Conservation (phyloP, 257 asterid species). For the Solanum pinnatisectum region DNA sequence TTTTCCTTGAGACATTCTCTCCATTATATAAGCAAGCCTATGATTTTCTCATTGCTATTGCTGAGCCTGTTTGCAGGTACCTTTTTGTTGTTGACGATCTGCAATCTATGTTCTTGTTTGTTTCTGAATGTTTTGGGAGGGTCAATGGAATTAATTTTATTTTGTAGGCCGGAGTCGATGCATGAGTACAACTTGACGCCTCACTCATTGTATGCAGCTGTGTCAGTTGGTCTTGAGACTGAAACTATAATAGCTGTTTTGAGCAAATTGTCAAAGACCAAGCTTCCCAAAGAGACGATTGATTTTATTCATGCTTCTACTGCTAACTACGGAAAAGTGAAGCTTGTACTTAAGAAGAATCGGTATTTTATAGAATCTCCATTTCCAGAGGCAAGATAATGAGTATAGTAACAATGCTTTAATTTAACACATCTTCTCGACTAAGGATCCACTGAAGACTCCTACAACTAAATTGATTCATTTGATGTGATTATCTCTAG, state of each 20-base stretch:
- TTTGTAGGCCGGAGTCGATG: constrained; percentile 92
- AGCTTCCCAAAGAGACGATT: constrained; percentile 93
- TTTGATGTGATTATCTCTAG: constrained; percentile 27
- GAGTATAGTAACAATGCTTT: background rate
- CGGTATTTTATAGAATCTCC: constrained; percentile 88
- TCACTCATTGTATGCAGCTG: constrained; percentile 90
- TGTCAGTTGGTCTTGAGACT: constrained; percentile 96
- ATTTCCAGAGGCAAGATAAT: constrained; percentile 73
- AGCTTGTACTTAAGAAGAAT: constrained; percentile 94
- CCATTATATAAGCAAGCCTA: constrained; percentile 86
- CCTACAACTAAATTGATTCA: background rate
- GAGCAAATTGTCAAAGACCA: constrained; percentile 82
- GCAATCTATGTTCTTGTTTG: background rate
- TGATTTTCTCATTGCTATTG: constrained; percentile 97
- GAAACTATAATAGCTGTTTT: constrained; percentile 81
- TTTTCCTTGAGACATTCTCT: constrained; percentile 90
- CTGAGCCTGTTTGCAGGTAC: constrained; percentile 97
- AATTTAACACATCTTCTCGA: background rate
- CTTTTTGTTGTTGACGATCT: background rate
- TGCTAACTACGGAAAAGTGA: constrained; percentile 96
- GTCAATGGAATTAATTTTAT: constrained; percentile 2
- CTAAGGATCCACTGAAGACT: background rate
- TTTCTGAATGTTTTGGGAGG: background rate
- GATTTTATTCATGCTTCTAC: constrained; percentile 85
- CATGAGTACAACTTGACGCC: constrained; percentile 97